phyloP scores from a whole-genome alignment of 257 asterid species.

The Cynanchum wilfordii region DNA sequence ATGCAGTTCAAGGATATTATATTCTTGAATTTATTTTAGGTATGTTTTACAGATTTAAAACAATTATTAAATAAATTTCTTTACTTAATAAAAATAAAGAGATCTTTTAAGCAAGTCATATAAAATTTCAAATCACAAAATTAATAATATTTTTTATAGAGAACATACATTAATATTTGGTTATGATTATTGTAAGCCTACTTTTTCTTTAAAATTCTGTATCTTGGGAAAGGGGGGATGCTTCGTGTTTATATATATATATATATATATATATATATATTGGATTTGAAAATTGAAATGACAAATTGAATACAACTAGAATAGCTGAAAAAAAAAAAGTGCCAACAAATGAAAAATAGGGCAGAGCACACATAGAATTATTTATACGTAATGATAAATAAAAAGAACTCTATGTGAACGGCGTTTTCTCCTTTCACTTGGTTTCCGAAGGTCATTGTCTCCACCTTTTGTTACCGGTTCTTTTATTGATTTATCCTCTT shows the following conservation, averaged over 20 bases:
- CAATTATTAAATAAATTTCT: too few species aligned
- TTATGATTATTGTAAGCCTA: background rate
- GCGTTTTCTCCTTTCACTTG: background rate
- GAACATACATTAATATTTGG: background rate
- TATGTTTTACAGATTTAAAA: too few species aligned
- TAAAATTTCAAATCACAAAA: too few species aligned
- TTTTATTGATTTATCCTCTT: background rate
- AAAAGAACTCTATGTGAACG: background rate
- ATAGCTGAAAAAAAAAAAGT: background rate
- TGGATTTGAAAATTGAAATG: background rate
- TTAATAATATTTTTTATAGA: too few species aligned
- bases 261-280: too few species aligned
- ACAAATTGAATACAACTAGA: background rate
- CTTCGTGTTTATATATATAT: too few species aligned
- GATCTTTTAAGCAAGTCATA: too few species aligned
- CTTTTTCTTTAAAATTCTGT: background rate
- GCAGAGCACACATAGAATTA: too few species aligned
- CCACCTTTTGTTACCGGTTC: constrained; percentile 4
- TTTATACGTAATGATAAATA: background rate
- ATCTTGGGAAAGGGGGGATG: background rate
- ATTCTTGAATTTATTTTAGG: too few species aligned
- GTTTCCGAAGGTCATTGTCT: constrained; percentile 10
- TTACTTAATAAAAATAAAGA: too few species aligned
- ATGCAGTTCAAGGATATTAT: too few species aligned
- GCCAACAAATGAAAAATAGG: background rate